Percentiles rank a stretch among this genome's conserved stretches.
These are phyloP conservation scores for Schrenkiella parvula DNA, from an alignment of 345 rosid species.

Conservation along the genomic window DNA sequence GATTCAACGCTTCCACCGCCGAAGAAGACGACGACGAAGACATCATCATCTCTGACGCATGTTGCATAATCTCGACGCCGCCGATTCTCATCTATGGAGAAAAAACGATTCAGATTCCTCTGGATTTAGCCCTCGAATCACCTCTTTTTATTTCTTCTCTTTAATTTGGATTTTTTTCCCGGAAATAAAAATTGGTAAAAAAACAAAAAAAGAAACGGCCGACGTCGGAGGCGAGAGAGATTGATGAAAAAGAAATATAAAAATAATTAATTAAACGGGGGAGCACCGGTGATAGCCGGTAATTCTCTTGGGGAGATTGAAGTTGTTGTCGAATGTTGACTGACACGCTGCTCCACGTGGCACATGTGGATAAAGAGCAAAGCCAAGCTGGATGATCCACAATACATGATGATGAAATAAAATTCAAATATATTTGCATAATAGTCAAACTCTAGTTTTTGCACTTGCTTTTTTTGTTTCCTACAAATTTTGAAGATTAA, in stretches of 20 bases:
- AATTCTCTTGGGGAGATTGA: background rate
- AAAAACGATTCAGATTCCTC: conserved; percentile 13
- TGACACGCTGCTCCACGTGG: conserved; percentile 38
- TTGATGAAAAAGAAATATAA: background rate
- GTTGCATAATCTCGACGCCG: conserved; percentile 19
- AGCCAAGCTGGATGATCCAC: conserved; percentile 18
- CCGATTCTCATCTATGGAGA: conserved; percentile 25
- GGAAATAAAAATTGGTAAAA: background rate
- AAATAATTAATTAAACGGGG: background rate
- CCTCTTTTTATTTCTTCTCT: background rate
- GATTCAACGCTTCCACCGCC: conserved; percentile 35
- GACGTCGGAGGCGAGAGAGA: conserved; percentile 17
- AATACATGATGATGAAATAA: background rate
- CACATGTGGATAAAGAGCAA: conserved; percentile 34
- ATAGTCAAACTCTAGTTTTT: no score
- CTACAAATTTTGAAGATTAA: no score
- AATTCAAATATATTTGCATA: background rate
- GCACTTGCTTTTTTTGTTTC: no score
- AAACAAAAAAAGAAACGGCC: conserved; percentile 14
- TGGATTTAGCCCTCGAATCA: background rate
- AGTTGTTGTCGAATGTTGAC: conserved; percentile 19
- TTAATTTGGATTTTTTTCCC: background rate
- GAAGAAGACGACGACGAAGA: conserved; percentile 19
- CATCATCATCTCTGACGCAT: conserved; percentile 30
- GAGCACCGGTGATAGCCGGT: conserved; percentile 30